phyloP scores from a whole-genome alignment of 495 filamentous ascomycete genomes.

The Penicillium subrubescens region DNA sequence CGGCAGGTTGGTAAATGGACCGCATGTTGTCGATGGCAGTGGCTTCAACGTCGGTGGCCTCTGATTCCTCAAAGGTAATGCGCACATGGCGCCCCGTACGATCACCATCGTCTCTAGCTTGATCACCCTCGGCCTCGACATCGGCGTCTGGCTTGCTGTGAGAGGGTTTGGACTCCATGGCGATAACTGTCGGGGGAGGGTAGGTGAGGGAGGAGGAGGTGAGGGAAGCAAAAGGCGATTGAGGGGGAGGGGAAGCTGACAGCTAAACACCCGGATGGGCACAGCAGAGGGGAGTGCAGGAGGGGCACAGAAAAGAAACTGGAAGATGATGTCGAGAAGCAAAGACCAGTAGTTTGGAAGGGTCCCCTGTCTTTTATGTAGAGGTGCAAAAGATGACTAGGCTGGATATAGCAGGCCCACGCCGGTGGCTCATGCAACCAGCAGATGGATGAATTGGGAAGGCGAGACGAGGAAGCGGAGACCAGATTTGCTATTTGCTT shows the following conservation, averaged over 20 bases:
- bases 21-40: constrained; percentile 12
- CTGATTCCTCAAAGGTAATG: constrained; percentile 30
- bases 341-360: neutral
- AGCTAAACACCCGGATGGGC: constrained; percentile 17
- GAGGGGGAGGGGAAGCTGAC: constrained; percentile 12
- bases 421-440: constrained; percentile 1
- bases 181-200: constrained; percentile 7
- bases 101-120: constrained; percentile 17
- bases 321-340: neutral
- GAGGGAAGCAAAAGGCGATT: neutral
- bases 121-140: constrained; percentile 21
- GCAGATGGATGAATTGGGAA: constrained; percentile 17
- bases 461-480: constrained; percentile 5
- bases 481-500: neutral
- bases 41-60: constrained; percentile 18
- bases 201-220: neutral
- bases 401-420: neutral
- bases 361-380: constrained; percentile 19
- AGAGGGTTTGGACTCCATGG: constrained; percentile 12
- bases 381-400: neutral
- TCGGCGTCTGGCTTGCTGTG: constrained; percentile 20
- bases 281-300: constrained; percentile 10
- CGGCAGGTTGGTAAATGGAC: constrained; percentile 26
- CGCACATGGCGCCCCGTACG: constrained; percentile 14
- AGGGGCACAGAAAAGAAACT: neutral